These are phyloP conservation scores for Hibiscus tridactylites DNA, from an alignment of 345 rosid genomes.

Conservation along the genomic window DNA sequence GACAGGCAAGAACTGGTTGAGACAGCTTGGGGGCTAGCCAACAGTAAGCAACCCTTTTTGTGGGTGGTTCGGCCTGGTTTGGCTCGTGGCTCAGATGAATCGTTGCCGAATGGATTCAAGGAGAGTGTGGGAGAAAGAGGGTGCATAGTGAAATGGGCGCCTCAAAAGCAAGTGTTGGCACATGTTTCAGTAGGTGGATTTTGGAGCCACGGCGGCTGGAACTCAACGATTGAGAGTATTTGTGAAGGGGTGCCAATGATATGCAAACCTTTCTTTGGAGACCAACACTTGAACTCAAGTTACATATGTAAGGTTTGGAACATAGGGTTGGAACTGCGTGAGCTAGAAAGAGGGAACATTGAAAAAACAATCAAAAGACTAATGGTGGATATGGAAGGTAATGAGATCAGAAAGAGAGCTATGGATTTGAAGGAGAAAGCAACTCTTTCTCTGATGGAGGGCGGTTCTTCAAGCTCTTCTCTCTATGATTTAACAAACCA, in stretches of 20 bases:
- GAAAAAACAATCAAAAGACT: conserved; percentile 14
- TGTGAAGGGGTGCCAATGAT: conserved; percentile 36
- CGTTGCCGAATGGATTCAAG: conserved; percentile 10
- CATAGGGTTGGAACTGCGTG: conserved; percentile 18
- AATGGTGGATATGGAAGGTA: conserved; percentile 24
- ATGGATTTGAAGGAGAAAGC: conserved; percentile 17
- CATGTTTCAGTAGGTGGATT: conserved; percentile 31
- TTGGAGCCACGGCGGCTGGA: conserved; percentile 41
- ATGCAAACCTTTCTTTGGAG: conserved; percentile 29
- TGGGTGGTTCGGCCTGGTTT: conserved; percentile 31
- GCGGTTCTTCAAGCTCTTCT: conserved; percentile 17
- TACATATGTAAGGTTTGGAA: conserved; percentile 7
- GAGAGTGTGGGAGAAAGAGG: conserved; percentile 16
- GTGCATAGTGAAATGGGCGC: conserved; percentile 33
- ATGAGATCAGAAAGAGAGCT: conserved; percentile 16
- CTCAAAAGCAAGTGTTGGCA: conserved; percentile 28
- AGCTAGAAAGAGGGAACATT: conserved; percentile 21
- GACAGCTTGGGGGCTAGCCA: conserved; percentile 27
- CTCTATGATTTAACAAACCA: background rate
- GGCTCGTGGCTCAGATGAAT: conserved; percentile 14
- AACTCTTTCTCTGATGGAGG: conserved; percentile 1
- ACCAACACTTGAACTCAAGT: conserved; percentile 22
- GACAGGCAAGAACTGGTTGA: background rate
- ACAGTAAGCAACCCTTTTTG: conserved; percentile 22
- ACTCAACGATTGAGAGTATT: conserved; percentile 31